A percentile compares a stretch with the other conserved stretches of the same genome.
phyloP scores from a whole-genome alignment of 371 early-diverging fungal genomes.

The Vairimorpha necatrix region DNA sequence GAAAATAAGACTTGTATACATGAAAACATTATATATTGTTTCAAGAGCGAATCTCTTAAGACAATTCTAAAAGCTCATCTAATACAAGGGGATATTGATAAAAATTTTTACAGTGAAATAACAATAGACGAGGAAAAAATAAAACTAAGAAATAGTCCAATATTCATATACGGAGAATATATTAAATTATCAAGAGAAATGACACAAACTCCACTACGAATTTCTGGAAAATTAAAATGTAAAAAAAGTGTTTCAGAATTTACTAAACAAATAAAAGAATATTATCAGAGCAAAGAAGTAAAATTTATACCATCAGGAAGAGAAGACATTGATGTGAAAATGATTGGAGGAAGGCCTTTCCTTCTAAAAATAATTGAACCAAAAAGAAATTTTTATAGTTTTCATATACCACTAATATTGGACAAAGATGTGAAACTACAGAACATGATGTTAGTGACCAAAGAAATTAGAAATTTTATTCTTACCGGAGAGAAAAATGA shows the following conservation, averaged over 20 bases:
- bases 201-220: slow-evolving; percentile 77
- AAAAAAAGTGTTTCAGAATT: slow-evolving; percentile 75
- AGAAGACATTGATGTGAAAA: slow-evolving; percentile 90
- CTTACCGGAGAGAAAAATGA: slow-evolving; percentile 38
- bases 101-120: slow-evolving; percentile 12
- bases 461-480: slow-evolving; percentile 33
- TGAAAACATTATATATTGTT: background rate
- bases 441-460: slow-evolving; percentile 40
- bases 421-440: slow-evolving; percentile 66
- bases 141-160: slow-evolving; percentile 22
- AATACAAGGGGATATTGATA: background rate
- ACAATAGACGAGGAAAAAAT: slow-evolving; percentile 7
- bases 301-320: slow-evolving; percentile 81
- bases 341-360: slow-evolving; percentile 90
- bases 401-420: slow-evolving; percentile 73
- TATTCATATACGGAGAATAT: slow-evolving; percentile 68
- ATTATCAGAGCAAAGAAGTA: slow-evolving; percentile 61
- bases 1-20: background rate
- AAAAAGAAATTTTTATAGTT: slow-evolving; percentile 73
- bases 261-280: slow-evolving; percentile 66
- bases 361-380: slow-evolving; percentile 79
- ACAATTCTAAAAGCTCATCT: background rate
- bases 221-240: slow-evolving; percentile 70
- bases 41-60: background rate
- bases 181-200: slow-evolving; percentile 74